phyloP scores from a whole-genome alignment of 106 monocot genomes.

The Dendrobium nobile region DNA sequence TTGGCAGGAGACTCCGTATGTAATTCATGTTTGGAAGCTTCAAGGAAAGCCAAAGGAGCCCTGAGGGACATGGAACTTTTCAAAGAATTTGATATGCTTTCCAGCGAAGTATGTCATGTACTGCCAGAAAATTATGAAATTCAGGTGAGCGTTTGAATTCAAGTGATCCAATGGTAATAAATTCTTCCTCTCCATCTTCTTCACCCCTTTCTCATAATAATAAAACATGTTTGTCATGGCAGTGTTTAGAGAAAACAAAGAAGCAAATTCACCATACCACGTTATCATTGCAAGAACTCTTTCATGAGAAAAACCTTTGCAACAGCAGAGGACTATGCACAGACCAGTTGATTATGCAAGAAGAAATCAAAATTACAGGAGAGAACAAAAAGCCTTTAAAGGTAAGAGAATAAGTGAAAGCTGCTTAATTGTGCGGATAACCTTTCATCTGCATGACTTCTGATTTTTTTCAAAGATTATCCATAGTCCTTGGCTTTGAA shows the following conservation, averaged over 20 bases:
- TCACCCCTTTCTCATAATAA: background rate
- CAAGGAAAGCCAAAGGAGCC: conserved; percentile 2
- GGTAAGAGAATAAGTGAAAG: background rate
- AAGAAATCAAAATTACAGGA: background rate
- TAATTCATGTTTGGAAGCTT: conserved; percentile 7
- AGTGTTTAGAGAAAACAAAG: conserved; percentile 7
- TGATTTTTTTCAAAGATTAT: background rate
- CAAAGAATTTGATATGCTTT: conserved; percentile 3
- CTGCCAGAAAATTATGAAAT: background rate
- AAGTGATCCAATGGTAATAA: background rate
- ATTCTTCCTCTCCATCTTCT: background rate
- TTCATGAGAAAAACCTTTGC: conserved; percentile 4
- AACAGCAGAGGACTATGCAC: conserved; percentile 6
- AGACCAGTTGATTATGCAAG: background rate
- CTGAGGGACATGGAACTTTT: background rate
- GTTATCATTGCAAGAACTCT: conserved; percentile 5
- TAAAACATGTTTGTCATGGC: background rate
- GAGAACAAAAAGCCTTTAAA: background rate
- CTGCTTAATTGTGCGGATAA: background rate
- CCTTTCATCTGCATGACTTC: background rate
- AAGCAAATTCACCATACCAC: conserved; percentile 1
- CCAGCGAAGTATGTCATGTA: background rate
- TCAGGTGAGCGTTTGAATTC: background rate
- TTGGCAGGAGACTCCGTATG: background rate
- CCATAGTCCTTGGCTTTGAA: background rate